A percentile compares a stretch with the other conserved stretches of the same genome.
phyloP scores from a whole-genome alignment of 495 filamentous ascomycete species.

The Penicillium dipodomyicola region DNA sequence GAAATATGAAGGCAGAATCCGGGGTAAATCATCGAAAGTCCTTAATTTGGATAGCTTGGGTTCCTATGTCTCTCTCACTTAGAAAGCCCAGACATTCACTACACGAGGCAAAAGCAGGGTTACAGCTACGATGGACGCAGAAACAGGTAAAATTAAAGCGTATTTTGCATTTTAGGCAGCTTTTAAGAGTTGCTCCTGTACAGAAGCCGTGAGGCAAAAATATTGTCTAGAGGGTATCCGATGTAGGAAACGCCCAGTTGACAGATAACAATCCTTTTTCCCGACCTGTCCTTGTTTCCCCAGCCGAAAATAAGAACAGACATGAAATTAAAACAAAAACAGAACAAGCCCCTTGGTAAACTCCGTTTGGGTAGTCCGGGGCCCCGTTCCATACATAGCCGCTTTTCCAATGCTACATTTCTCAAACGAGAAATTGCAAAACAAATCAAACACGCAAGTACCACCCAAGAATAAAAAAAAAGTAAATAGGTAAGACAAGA shows the following conservation, averaged over 20 bases:
- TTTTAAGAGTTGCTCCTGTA: slow-evolving; percentile 23
- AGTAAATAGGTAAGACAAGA: slow-evolving; percentile 3
- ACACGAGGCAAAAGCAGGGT: not conserved
- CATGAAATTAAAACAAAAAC: slow-evolving; percentile 16
- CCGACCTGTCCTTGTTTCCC: not conserved
- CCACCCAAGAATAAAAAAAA: slow-evolving; percentile 20
- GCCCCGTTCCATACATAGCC: slow-evolving; percentile 21
- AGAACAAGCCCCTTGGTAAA: slow-evolving; percentile 12
- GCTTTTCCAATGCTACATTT: slow-evolving; percentile 25
- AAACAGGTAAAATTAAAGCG: slow-evolving; percentile 9
- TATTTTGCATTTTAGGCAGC: slow-evolving; percentile 25
- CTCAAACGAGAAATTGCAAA: slow-evolving; percentile 12
- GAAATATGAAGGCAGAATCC: too few species aligned
- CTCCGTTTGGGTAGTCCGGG: slow-evolving; percentile 20
- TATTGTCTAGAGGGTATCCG: slow-evolving; percentile 24
- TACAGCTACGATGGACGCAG: not conserved
- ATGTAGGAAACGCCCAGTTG: slow-evolving; percentile 17
- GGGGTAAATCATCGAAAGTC: too few species aligned
- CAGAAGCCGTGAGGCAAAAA: slow-evolving; percentile 25
- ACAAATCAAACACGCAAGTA: slow-evolving; percentile 21
- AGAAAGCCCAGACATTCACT: not conserved
- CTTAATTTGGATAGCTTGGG: too few species aligned
- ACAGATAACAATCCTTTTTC: slow-evolving; percentile 21
- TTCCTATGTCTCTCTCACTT: not conserved
- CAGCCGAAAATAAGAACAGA: slow-evolving; percentile 14